Evolutionary conservation across 441 rosid species (phyloP).

Genomic region (Theobroma grandiflorum): DNA sequence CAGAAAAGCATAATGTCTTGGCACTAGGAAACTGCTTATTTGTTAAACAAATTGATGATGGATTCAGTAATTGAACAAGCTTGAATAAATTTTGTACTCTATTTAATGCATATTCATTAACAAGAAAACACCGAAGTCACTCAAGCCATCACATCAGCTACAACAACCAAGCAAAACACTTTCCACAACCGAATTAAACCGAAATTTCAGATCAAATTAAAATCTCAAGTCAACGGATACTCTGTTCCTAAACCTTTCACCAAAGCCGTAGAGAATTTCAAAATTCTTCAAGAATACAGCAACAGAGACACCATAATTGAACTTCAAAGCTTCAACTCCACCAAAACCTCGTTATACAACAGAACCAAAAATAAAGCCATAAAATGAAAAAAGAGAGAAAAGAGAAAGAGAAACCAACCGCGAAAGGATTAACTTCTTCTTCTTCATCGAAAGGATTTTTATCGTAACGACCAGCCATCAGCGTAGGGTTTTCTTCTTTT

Average conservation of each 20-base stretch:
- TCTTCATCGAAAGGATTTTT: constrained; percentile 83
- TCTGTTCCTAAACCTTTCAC: constrained; percentile 14
- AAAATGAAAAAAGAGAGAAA: not conserved
- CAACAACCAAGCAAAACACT: constrained; percentile 1
- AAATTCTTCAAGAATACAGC: not conserved
- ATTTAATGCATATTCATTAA: not conserved
- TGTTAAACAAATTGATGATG: not conserved
- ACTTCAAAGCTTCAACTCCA: constrained; percentile 19
- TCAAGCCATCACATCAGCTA: not conserved
- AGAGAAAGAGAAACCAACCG: constrained; percentile 54
- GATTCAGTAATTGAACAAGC: not conserved
- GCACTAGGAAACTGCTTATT: not conserved
- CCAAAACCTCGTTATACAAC: not conserved
- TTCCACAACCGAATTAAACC: not conserved
- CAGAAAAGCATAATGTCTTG: not conserved
- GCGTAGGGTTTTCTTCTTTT: not conserved
- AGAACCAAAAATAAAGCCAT: constrained; percentile 1
- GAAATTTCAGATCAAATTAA: not conserved
- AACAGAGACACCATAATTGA: constrained; percentile 11
- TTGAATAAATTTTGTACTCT: not conserved
- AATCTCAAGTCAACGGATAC: constrained; percentile 3
- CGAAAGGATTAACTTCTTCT: constrained; percentile 81
- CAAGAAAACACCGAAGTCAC: not conserved
- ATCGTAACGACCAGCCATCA: constrained; percentile 86
- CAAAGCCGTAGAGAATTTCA: constrained; percentile 17